These are phyloP conservation scores for Nitzschia palea DNA, from an alignment of 108 stramenopile species.

Conservation along the genomic window DNA sequence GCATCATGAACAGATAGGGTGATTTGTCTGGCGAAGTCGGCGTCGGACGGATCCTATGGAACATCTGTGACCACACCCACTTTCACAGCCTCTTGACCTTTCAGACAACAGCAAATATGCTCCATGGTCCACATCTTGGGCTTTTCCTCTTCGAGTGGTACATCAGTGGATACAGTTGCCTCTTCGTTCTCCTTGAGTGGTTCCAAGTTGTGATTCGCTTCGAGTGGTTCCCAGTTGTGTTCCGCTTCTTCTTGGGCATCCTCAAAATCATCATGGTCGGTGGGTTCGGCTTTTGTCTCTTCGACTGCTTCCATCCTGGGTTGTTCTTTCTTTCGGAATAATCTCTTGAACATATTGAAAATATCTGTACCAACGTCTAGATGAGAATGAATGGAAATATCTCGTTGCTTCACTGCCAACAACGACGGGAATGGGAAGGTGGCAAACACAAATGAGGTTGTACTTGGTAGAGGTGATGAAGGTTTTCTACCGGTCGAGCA, in stretches of 20 bases:
- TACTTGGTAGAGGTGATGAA: no score
- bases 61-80: background rate
- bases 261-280: no score
- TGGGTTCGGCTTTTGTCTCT: background rate
- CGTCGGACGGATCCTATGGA: no score
- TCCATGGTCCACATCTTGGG: slow-evolving; percentile 2
- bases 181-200: background rate
- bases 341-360: background rate
- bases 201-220: background rate
- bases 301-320: background rate
- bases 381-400: no score
- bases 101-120: background rate
- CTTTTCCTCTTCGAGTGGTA: background rate
- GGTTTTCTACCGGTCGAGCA: no score
- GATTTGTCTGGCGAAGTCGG: no score
- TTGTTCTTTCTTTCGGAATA: background rate
- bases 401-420: no score
- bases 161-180: background rate
- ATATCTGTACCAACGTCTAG: no score
- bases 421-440: no score
- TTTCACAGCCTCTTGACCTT: background rate
- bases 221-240: no score
- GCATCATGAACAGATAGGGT: no score
- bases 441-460: no score
- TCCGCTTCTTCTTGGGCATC: background rate